A percentile compares a stretch with the other conserved stretches of the same genome.
These are phyloP conservation scores for Epicoccum sorghinum DNA, from an alignment of 2,329 filamentous ascomycete genomes.

Conservation along the genomic window DNA sequence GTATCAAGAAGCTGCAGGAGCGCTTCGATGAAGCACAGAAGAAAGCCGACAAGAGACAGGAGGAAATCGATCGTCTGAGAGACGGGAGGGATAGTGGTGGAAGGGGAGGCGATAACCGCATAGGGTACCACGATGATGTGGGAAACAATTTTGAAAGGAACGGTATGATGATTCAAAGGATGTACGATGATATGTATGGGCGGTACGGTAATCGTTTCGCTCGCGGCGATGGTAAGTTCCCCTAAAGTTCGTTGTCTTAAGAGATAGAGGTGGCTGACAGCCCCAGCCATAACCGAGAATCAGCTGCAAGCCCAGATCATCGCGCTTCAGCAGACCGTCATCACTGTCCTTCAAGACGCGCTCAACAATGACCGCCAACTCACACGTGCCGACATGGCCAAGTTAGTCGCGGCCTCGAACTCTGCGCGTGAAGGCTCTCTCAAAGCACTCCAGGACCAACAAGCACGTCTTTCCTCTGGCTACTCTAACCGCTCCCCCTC, in stretches of 20 bases:
- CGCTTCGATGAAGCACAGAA: conserved; percentile 40
- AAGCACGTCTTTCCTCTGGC: conserved; percentile 36
- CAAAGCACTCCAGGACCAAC: conserved; percentile 45
- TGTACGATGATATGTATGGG: conserved; percentile 47
- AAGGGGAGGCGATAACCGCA: conserved; percentile 2
- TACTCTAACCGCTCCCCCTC: conserved; percentile 22
- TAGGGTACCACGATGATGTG: conserved; percentile 38
- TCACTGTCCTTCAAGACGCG: conserved; percentile 53
- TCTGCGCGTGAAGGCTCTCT: conserved; percentile 50
- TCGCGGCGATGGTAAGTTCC: conserved; percentile 46
- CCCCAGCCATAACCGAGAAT: conserved; percentile 49
- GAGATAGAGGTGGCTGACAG: conserved; percentile 5
- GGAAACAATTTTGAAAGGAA: conserved; percentile 39
- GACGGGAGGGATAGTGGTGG: conserved; percentile 16
- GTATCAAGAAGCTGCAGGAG: conserved; percentile 42
- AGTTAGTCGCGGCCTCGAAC: conserved; percentile 50
- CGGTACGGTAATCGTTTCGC: conserved; percentile 47
- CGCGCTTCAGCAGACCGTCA: conserved; percentile 52
- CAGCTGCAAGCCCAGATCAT: conserved; percentile 52
- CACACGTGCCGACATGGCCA: conserved; percentile 47
- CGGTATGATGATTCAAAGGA: conserved; percentile 44
- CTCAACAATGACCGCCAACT: conserved; percentile 49
- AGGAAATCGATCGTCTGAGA: conserved; percentile 31
- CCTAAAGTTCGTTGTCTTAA: not conserved
- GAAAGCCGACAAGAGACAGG: conserved; percentile 30